Conservation (phyloP, 116 monocot genomes). For the Papilionanthe hybrid region DNA sequence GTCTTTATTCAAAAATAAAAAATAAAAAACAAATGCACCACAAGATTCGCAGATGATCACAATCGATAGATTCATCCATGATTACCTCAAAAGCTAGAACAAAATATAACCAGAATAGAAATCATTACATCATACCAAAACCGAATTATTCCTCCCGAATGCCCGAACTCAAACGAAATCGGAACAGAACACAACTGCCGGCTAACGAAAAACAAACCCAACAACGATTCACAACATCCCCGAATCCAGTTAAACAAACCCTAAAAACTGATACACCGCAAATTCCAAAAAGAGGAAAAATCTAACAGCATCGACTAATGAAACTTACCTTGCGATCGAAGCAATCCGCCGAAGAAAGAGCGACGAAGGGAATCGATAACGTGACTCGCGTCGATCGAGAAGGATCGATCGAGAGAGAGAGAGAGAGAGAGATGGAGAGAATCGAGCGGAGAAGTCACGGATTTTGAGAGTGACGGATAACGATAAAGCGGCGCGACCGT, state of each 20-base stretch:
- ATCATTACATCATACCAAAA: neutral
- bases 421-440: neutral
- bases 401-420: neutral
- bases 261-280: neutral
- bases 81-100: neutral
- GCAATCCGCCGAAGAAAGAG: neutral
- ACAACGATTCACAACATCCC: neutral
- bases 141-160: neutral
- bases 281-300: neutral
- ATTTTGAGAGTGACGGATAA: neutral
- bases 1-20: no score
- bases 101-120: neutral
- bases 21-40: neutral
- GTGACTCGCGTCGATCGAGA: neutral
- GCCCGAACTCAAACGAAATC: no score
- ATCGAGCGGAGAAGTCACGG: neutral
- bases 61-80: no score
- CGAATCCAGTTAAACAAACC: neutral
- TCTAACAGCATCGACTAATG: neutral
- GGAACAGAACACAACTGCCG: no score
- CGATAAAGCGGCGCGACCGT: constrained; percentile 1
- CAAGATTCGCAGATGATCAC: no score
- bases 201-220: neutral
- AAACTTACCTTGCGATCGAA: neutral
- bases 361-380: neutral